Base-by-base conservation (phyloP, 1,284 basidiomycete species). In the Pseudozyma hubeiensis region DNA sequence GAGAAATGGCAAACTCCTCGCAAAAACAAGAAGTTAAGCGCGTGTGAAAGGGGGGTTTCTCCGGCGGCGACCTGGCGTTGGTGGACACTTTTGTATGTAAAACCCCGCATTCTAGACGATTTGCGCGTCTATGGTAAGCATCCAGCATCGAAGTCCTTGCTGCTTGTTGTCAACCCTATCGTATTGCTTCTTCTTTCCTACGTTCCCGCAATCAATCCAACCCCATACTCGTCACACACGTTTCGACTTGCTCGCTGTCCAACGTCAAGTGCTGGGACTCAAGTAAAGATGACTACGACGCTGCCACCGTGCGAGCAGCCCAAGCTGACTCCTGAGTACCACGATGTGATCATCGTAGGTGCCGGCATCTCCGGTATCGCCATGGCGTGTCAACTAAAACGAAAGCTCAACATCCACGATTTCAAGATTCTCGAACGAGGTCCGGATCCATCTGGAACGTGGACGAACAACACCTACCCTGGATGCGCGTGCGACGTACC, bases 401-500 rank as follows among this genome's bases (percentile, higher is more conserved):
- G 60, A 35, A 76, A 74, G 53, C 48, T 57, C 47, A 71, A 67
- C 46, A 65, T 81, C 34, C 67, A 71, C 51, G 78, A 81, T 49
- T 56, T 81, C 59, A 67, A 61, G 54, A 76, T 81, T 30, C 62
- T 81, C 37, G 80, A 81, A 34, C 55, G 61, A 10, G 43, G 57
- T 10, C 58, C 53, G 2, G 77, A 75, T 17, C 71, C 69, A 3
- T 64, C 76, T 2, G 80, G 78, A 5, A 80, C 78, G 0, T 81
- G 80, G 80, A 74, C 76, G 29, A 64, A 64, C 52, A 81, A 81
- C 61, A 63, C 66, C 13, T 81, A 84, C 53, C 82, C 82, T 0
- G 79, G 78, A 13, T 75, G 72, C 43, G 81, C 75, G 0, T 82
- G 80, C 49, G 82, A 83, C 43, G 78, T 84, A 5, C 82, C 82